A percentile compares a stretch with the other conserved stretches of the same genome.
Conservation (phyloP, 73 alveolate species). For the Paramecium primaurelia region DNA sequence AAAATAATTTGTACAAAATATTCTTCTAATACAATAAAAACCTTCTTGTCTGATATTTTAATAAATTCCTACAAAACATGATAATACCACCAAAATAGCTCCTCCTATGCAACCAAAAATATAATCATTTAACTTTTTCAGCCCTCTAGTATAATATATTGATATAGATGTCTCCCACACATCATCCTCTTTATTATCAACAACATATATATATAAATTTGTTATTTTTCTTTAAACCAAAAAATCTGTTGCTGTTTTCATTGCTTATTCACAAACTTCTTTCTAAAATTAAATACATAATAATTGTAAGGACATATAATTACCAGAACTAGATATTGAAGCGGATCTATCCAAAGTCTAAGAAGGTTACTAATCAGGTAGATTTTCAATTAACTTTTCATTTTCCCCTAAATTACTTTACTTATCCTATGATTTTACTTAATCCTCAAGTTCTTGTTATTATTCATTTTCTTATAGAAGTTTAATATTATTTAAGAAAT, state of each 20-base stretch:
- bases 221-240: slow-evolving; percentile 15
- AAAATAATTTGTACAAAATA: not conserved
- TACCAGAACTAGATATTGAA: not conserved
- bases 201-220: slow-evolving; percentile 21
- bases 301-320: not conserved
- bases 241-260: slow-evolving; percentile 47
- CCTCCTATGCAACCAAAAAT: not conserved
- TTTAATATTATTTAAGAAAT: not conserved
- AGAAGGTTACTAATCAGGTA: not conserved
- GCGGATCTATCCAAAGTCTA: not conserved
- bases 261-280: slow-evolving; percentile 33
- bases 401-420: not conserved
- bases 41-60: not conserved
- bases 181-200: slow-evolving; percentile 29
- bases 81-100: not conserved
- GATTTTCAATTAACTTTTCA: not conserved
- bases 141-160: not conserved
- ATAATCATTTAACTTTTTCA: not conserved
- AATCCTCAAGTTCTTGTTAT: not conserved
- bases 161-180: slow-evolving; percentile 45
- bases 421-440: not conserved
- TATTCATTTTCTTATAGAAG: not conserved
- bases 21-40: slow-evolving; percentile 25
- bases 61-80: not conserved
- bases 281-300: not conserved